Evolutionary conservation across 2,329 filamentous ascomycete species (phyloP), one percentile per base, ranked within the genome.

Genomic region (Bipolaris zeicola): DNA sequence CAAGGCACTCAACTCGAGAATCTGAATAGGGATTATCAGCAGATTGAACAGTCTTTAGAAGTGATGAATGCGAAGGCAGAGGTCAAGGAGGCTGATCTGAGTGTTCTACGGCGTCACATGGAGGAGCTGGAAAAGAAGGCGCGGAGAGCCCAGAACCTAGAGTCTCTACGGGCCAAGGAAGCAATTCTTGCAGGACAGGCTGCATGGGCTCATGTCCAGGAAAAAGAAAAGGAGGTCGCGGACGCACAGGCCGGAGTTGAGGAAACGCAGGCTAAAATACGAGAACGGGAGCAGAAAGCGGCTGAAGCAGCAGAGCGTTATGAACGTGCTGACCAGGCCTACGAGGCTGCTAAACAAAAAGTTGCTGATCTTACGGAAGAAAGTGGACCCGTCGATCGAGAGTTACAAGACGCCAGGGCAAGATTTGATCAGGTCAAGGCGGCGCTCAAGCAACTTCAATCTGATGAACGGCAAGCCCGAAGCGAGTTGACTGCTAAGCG

Each of bases 1-100:
- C 92, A 93, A 67, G 95, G 95, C 24, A 96, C 96, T 0, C 93
- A 98, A 68, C 84, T 99, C 0, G 92, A 98, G 73, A 89, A 94
- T 66, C 83, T 99, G 8, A 92, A 96, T 72, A 88, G 91, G 60
- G 95, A 99, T 70, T 99, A 99, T 75, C 86, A 88, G 56, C 81
- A 96, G 55, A 87, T 97, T 13, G 87, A 89, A 58, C 89, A 96
- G 63, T 89, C 86, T 3, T 81, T 95, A 18, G 90, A 96, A 62
- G 85, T 85, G 33, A 91, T 88, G 56, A 83, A 88, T 52, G 80
- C 80, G 31, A 90, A 89, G 64, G 78, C 91, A 1, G 78, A 81
- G 8, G 81, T 82, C 26, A 85, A 86, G 36, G 75, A 84, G 41
- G 85, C 86, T n/a, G 86, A 90, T 57, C 79, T 92, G n/a, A 78